Base-by-base conservation (phyloP, 2,329 filamentous ascomycete genomes). In the Beauveria rudraprayagi region DNA sequence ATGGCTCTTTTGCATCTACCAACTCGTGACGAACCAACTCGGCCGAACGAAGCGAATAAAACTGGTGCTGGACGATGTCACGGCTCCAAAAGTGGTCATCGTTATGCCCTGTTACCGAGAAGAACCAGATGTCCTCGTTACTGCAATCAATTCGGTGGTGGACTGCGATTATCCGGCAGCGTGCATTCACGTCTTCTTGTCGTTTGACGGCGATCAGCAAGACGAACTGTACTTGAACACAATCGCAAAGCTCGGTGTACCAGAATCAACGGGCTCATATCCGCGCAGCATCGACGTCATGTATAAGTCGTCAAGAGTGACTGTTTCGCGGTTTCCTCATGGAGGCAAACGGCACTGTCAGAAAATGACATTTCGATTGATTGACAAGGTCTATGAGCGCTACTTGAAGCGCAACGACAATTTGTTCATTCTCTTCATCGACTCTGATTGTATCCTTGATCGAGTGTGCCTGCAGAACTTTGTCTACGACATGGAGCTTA, bases 21-120 rank as follows among this genome's bases (percentile, higher is more conserved):
- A 95, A 69, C 83, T 97, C 5, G 89, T 96, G 61, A 96, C 90
- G 9, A 89, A 94, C 67, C 89, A 91, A 40, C 80, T 97, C 28
- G 92, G 93, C 24, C 85, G 91, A 65, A 87, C 82, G 47, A 91
- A 91, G 71, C 83, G 88, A 57, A 90, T 96, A 70, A 92, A 95
- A 71, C 84, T 90, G 65, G 85, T 91, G 0, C 81, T 97, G 56
- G 91, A 96, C 71, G 91, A 95, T 70, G 78, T 84, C 3, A 92
- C 88, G 1, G 92, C 94, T 0, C 94, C 93, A 1, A 97, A 97
- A 74, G 89, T 96, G 17, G 91, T 97, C 65, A 89, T 97, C 63
- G 88, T 97, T 62, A 97, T 97, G 92, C 94, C 93, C 5, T 95
- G 92, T 70, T 97, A 96, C 77, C 91, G 94, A 70, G 94, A 97